Base-by-base conservation (phyloP, 768 basidiomycete species). In the Antrodiella citrinella region DNA sequence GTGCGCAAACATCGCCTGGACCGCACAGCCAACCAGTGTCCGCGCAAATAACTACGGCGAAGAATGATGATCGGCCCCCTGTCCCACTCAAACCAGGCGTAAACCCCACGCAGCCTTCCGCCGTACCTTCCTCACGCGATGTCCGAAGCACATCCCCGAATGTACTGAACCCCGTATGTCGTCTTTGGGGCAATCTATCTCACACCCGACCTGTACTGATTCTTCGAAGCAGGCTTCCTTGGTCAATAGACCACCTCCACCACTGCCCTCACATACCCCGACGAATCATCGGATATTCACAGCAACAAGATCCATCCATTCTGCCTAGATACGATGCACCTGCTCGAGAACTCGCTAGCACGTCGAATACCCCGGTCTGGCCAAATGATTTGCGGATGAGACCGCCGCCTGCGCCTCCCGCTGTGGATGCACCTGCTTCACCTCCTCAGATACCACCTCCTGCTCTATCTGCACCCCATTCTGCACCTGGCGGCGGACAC, bases 81-180 rank as follows among this genome's bases (percentile, higher is more conserved):
- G 61, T 69, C 44, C 72, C 67, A 51, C 69, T 67, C 49, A 73
- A 70, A 55, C 70, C 70, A 48, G 56, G 55, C 52, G 41, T 15
- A 35, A 35, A 15, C 15, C 21, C 41, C n/a, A 43, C 18, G 19
- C 9, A 7, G 7, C 9, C 19, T 43, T 43, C 41, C 19, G 7
- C 41, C 41, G 41, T 43, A 9, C n/a, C 30, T 35, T 35, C 30
- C 15, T 35, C 30, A 15, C 30, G 15, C 4, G 19, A 18, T 20
- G 21, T 38, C 53, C 50, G 44, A 11, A 40, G 50, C 26, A 50
- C 40, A 13, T 52, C 55, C 1, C 55, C 51, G 43, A 45, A 46
- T 45, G 23, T 38, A 13, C 13, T 53, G 24, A 50, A 21, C 45
- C 49, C 48, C 23, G 58, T 59, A 50, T 7, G 30, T 35, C 45